Conservation (phyloP, 768 basidiomycete genomes). For the Peribolospora kevripleyi region DNA sequence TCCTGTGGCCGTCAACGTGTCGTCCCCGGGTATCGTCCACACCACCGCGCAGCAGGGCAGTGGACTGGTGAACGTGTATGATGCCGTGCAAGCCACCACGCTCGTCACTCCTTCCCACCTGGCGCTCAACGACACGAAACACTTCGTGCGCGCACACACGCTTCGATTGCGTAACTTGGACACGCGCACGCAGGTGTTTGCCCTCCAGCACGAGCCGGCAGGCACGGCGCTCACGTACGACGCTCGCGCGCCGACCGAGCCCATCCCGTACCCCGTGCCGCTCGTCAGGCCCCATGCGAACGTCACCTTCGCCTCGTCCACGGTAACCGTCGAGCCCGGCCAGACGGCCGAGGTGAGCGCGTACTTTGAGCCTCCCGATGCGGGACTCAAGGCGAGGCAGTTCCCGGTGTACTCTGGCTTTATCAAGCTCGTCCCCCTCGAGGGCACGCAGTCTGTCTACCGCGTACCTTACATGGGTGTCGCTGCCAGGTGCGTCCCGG, state of each 20-base stretch:
- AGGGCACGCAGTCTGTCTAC: too few species aligned
- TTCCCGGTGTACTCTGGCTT: constrained; percentile 21
- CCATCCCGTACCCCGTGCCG: too few species aligned
- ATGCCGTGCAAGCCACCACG: constrained; percentile 32
- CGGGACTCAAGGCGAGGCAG: background rate
- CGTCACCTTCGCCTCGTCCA: too few species aligned
- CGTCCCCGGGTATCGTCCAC: constrained; percentile 13
- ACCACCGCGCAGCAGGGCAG: constrained; percentile 27
- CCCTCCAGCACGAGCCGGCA: background rate
- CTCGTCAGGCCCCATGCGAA: too few species aligned
- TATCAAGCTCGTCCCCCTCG: constrained; percentile 10
- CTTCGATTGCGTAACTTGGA: background rate
- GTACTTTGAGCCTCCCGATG: too few species aligned
- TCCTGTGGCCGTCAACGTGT: background rate
- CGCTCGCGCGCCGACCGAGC: background rate
- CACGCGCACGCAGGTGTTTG: background rate
- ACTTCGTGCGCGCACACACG: constrained; percentile 10
- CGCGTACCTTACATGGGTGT: background rate
- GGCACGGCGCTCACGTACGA: background rate
- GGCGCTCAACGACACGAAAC: constrained; percentile 39
- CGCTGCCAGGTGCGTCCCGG: too few species aligned
- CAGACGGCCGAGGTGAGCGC: too few species aligned
- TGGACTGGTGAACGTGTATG: constrained; percentile 34
- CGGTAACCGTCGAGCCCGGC: too few species aligned
- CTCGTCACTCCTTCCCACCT: constrained; percentile 34